Base-by-base conservation (phyloP, 2,329 filamentous ascomycete species). In the Phyllosticta citriasiana region DNA sequence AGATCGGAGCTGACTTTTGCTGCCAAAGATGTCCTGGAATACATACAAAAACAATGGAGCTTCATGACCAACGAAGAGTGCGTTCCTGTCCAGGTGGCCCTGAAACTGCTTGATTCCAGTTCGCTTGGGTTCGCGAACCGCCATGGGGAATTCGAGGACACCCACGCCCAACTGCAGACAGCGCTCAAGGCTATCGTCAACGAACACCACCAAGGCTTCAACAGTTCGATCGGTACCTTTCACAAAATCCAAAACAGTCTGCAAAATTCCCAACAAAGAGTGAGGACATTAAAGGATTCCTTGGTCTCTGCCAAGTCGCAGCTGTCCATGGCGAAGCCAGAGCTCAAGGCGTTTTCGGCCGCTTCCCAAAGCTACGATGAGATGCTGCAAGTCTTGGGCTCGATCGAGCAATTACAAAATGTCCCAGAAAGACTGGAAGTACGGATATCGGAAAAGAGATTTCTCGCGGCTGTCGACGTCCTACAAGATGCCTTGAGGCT, bases 171-270 rank as follows among this genome's bases (percentile, higher is more conserved):
- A 71, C 83, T 99, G n/a, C 92, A 99, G 72, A 88, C 88, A 67
- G 92, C 93, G 9, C 80, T 99, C 62, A 97, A 96, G 74, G 86
- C 87, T 35, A 96, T 99, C 68, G 94, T 99, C 26, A 96, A 99
- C 73, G 93, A 99, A 77, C 93, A 99, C 71, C 93, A 99, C 71
- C 94, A 99, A 74, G 95, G 94, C 55, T 99, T 99, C 82, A 99
- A 97, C 77, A 96, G 91, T 74, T 97, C 93, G 57, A 97, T 99
- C 65, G 94, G 93, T 73, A 97, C 93, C 22, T 99, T 97, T 71
- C 95, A 99, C 79, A 97, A 96, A 75, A 99, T 99, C 64, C 94
- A 99, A 74, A 85, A 87, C 58, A 96, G 91, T 75, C 94, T 99
- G 66, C 89, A 93, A 68, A 81, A 84, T 57, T 96, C 91, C 16